Base-by-base conservation (phyloP, 2,329 filamentous ascomycete genomes). In the Hymenoscyphus linearis region DNA sequence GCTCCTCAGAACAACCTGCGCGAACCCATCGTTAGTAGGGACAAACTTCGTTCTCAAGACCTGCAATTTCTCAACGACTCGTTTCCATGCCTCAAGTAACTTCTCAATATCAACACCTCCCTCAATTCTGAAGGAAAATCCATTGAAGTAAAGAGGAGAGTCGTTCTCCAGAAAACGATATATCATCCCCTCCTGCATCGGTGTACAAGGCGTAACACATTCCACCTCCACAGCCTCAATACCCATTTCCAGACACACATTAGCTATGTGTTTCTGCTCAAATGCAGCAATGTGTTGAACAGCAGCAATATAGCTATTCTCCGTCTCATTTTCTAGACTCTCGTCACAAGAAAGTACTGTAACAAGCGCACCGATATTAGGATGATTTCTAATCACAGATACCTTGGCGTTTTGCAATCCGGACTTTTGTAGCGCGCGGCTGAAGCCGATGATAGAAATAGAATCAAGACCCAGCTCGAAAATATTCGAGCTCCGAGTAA, bases 401-500 rank as follows among this genome's bases (percentile, higher is more conserved):
- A 90, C 82, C 7, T 83, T 85, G 0, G 85, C 86, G 14, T 79
- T 76, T 1, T 70, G 36, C 58, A 92, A 83, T 0, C 90, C 90
- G 2, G 77, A 77, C 2, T 80, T 77, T 66, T 85, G 89, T 14
- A 97, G 76, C 13, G 80, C 73, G 4, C 82, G 79, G 0, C 88
- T 81, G 34, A 97, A 80, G 7, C 85, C 81, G 53, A 96, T 86
- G 0, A 88, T 89, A 0, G 90, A 91, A 16, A 97, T 91, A 0
- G 93, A 97, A 69, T 96, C 93, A 26, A 97, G 80, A 0, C 93
- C 93, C 1, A 96, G 78, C 65, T 96, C 91, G 67, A 95, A 96
- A 18, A 96, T 83, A 62, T 85, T 96, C 0, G 86, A 85, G 0
- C 74, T 76, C 2, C 90, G 76, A 0, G 76, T 74, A 0, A 74